Evolutionary conservation across 768 basidiomycete species (phyloP).

Genomic region (Fomitopsis serialis): DNA sequence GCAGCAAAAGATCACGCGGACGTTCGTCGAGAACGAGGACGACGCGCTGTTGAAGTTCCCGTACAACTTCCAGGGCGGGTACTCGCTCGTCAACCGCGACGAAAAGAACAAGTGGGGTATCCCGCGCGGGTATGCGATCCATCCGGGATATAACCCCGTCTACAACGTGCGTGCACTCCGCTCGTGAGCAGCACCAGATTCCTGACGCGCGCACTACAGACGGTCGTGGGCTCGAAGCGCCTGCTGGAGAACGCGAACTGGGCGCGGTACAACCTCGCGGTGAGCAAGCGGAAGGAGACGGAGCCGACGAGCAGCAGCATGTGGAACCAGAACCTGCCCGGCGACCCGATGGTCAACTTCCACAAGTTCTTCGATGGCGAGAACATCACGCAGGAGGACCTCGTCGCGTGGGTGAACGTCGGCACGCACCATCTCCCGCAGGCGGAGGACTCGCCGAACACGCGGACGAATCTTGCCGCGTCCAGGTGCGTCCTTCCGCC

Average conservation of each 20-base stretch:
- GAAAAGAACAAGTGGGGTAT: conserved; percentile 51
- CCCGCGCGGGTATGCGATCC: conserved; percentile 55
- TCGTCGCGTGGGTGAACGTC: conserved; percentile 63
- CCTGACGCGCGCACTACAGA: conserved; percentile 26
- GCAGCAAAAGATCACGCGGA: conserved; percentile 46
- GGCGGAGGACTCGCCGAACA: conserved; percentile 61
- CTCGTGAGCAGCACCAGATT: neutral
- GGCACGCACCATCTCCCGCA: conserved; percentile 66
- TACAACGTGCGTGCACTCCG: conserved; percentile 34
- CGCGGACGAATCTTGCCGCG: conserved; percentile 49
- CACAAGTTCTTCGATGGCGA: conserved; percentile 62
- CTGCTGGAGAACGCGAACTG: conserved; percentile 59
- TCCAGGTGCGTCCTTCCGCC: conserved; percentile 35
- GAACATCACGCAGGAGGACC: conserved; percentile 56
- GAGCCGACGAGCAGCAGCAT: conserved; percentile 52
- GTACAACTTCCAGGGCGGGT: conserved; percentile 50
- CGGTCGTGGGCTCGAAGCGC: conserved; percentile 54
- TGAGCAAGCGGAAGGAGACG: conserved; percentile 53
- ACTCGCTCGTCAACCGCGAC: conserved; percentile 51
- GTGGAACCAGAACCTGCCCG: conserved; percentile 64
- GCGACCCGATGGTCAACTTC: conserved; percentile 49
- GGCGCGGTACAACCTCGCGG: conserved; percentile 58
- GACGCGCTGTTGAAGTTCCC: conserved; percentile 48
- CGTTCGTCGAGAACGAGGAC: conserved; percentile 46
- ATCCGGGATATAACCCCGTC: conserved; percentile 51